Percentiles rank a stretch among this genome's conserved stretches.
These are phyloP conservation scores for Lizonia empirigonia DNA, from an alignment of 2,329 filamentous ascomycete genomes.

Conservation along the genomic window DNA sequence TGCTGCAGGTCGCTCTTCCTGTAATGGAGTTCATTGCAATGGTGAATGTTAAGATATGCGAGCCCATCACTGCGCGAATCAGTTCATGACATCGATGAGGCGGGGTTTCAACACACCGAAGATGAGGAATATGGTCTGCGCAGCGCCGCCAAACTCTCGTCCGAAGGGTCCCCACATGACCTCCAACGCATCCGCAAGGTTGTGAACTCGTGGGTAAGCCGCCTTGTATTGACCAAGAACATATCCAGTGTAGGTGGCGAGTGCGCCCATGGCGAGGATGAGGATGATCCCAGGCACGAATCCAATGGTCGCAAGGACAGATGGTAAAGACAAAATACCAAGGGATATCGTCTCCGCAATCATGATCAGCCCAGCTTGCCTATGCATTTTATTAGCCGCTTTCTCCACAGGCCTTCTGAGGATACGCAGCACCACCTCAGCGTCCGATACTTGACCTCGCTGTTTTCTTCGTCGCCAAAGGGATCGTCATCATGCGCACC, in stretches of 20 bases:
- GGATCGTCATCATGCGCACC: slow-evolving; percentile 17
- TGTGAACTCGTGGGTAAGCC: slow-evolving; percentile 56
- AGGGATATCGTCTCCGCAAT: slow-evolving; percentile 62
- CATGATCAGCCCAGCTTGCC: slow-evolving; percentile 48
- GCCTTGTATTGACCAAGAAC: slow-evolving; percentile 64
- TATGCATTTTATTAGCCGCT: background rate
- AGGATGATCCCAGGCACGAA: slow-evolving; percentile 61
- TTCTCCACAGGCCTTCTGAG: slow-evolving; percentile 20
- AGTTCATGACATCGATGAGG: background rate
- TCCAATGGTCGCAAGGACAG: slow-evolving; percentile 57
- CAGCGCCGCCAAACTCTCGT: slow-evolving; percentile 66
- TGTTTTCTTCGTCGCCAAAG: slow-evolving; percentile 34
- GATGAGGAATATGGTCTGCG: slow-evolving; percentile 66
- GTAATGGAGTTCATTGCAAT: slow-evolving; percentile 70
- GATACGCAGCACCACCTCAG: slow-evolving; percentile 53
- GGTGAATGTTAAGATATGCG: slow-evolving; percentile 71
- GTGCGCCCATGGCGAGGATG: slow-evolving; percentile 57
- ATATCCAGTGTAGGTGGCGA: slow-evolving; percentile 64
- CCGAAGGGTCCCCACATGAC: slow-evolving; percentile 65
- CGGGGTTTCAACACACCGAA: slow-evolving; percentile 59
- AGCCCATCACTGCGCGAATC: slow-evolving; percentile 49
- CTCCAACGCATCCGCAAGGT: slow-evolving; percentile 66
- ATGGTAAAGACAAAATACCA: slow-evolving; percentile 60
- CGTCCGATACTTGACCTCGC: slow-evolving; percentile 57
- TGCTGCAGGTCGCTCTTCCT: slow-evolving; percentile 64